Evolutionary conservation across 176 grass and related monocot genomes (phyloP).

Genomic region (Melocanna baccifera): DNA sequence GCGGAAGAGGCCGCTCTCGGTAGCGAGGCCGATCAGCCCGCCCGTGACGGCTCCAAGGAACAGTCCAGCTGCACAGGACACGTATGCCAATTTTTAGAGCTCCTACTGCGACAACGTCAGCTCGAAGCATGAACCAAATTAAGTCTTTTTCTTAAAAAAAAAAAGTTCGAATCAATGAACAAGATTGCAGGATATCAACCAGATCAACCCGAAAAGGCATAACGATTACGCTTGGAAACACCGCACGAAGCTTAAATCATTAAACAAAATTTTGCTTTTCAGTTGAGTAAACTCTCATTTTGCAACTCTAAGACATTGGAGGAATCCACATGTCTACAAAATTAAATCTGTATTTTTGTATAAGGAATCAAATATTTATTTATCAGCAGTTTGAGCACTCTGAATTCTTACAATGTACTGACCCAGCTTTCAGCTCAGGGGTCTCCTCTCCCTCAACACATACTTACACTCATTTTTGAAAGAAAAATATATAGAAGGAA

Average conservation of each 20-base stretch:
- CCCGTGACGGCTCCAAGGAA: constrained; percentile 81
- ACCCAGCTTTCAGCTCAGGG: neutral
- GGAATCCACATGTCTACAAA: neutral
- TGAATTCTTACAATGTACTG: neutral
- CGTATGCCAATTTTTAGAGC: neutral
- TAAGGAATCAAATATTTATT: neutral
- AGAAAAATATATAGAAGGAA: neutral
- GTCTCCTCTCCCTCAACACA: neutral
- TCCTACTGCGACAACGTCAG: neutral
- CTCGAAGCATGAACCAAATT: neutral
- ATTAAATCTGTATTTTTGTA: neutral
- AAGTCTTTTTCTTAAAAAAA: neutral
- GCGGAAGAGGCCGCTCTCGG: constrained; percentile 84
- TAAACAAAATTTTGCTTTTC: neutral
- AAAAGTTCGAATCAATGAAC: neutral
- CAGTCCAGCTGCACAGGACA: constrained; percentile 49
- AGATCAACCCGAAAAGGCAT: neutral
- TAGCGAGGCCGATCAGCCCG: constrained; percentile 77
- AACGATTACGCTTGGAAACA: neutral
- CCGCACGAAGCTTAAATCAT: neutral
- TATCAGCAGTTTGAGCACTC: neutral
- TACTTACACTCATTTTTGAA: neutral
- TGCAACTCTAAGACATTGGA: neutral
- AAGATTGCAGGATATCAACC: neutral
- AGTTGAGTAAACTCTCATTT: neutral